phyloP scores from a whole-genome alignment of 2,329 filamentous ascomycete species.

The Diaporthe velutina region DNA sequence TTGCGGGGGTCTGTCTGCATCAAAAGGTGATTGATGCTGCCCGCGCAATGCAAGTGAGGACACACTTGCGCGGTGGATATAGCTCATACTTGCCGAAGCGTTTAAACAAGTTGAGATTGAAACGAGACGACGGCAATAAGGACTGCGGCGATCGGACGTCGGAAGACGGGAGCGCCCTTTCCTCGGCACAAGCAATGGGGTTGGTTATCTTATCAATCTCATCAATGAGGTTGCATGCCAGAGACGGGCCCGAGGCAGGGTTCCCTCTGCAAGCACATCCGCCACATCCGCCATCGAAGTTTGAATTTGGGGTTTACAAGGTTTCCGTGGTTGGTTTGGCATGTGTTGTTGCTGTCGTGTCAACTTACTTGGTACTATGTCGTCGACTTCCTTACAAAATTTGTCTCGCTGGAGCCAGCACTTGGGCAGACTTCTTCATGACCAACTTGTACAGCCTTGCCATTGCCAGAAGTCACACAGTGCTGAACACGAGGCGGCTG shows the following conservation, averaged over 20 bases:
- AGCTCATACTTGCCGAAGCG: background rate
- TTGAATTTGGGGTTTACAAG: background rate
- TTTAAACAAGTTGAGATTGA: background rate
- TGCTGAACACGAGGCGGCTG: slow-evolving; percentile 6
- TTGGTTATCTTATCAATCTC: slow-evolving; percentile 31
- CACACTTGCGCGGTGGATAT: background rate
- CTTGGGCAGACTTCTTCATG: too few species aligned
- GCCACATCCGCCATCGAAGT: slow-evolving; percentile 22
- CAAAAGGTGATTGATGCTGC: background rate
- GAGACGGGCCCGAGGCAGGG: slow-evolving; percentile 3
- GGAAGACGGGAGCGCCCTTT: slow-evolving; percentile 15
- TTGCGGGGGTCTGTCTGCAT: background rate
- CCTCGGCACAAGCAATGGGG: slow-evolving; percentile 1
- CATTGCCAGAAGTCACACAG: slow-evolving; percentile 13
- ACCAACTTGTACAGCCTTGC: slow-evolving; percentile 8
- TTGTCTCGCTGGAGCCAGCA: background rate
- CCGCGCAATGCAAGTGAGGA: background rate
- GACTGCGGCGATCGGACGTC: slow-evolving; percentile 13
- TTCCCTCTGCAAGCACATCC: slow-evolving; percentile 3
- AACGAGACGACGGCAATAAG: slow-evolving; percentile 15
- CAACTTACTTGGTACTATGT: slow-evolving; percentile 11
- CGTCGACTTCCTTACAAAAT: background rate
- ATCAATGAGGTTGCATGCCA: slow-evolving; percentile 12
- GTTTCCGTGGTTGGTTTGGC: background rate
- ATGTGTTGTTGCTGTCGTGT: slow-evolving; percentile 25